Conservation (phyloP, 1,139 yeast genomes). For the Candida freyschussii region DNA sequence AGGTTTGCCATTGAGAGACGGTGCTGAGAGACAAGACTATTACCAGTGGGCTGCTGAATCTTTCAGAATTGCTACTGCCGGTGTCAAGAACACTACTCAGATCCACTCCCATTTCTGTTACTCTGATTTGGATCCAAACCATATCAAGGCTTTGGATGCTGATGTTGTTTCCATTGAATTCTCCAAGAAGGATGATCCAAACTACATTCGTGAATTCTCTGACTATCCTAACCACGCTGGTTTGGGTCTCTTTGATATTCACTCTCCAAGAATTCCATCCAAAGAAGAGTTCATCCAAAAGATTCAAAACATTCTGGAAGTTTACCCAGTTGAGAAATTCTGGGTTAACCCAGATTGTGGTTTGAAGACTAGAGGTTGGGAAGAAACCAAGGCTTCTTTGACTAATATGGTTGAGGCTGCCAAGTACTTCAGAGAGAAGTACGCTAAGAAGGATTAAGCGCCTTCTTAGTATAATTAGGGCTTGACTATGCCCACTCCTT, state of each 20-base stretch:
- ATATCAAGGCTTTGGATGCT: slow-evolving; percentile 98
- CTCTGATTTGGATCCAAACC: slow-evolving; percentile 99
- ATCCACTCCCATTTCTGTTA: slow-evolving; percentile 99
- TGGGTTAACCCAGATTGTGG: slow-evolving; percentile 99
- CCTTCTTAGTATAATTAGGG: background rate
- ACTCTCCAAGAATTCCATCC: slow-evolving; percentile 99
- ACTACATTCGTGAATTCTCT: slow-evolving; percentile 95
- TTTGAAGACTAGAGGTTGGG: slow-evolving; percentile 97
- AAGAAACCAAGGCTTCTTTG: slow-evolving; percentile 80
- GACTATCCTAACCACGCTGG: slow-evolving; percentile 99
- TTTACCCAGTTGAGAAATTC: slow-evolving; percentile 95
- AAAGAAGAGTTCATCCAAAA: slow-evolving; percentile 92
- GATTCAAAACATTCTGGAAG: slow-evolving; percentile 91
- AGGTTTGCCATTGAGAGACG: slow-evolving; percentile 98
- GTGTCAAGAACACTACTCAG: slow-evolving; percentile 92
- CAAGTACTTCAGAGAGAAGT: slow-evolving; percentile 81
- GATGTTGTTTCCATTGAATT: slow-evolving; percentile 98
- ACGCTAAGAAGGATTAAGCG: slow-evolving; percentile 27
- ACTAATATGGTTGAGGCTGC: slow-evolving; percentile 99
- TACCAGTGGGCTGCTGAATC: slow-evolving; percentile 99
- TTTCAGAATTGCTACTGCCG: slow-evolving; percentile 99
- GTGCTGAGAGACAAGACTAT: slow-evolving; percentile 94
- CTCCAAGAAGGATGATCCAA: slow-evolving; percentile 99
- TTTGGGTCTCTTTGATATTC: slow-evolving; percentile 97
- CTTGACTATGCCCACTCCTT: slow-evolving; percentile 2